Evolutionary conservation across 805 yeast genomes (phyloP).

Genomic region (Saccharomycopsis oosterbeekiorum): DNA sequence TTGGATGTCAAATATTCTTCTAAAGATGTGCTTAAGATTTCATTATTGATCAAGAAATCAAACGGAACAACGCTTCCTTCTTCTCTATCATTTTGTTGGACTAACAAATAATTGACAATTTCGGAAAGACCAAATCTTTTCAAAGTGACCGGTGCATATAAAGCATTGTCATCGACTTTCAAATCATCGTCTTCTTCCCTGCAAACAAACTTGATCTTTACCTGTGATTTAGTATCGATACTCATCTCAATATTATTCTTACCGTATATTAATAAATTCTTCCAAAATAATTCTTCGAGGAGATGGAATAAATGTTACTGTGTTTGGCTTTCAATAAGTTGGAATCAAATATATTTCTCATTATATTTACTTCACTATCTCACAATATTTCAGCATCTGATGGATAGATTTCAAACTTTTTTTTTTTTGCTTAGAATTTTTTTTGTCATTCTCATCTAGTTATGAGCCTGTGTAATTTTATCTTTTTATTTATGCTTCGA

Average conservation of each 20-base stretch:
- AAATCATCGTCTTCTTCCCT: constrained; percentile 69
- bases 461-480: background rate
- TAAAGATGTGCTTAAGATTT: constrained; percentile 64
- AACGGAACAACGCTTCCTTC: constrained; percentile 67
- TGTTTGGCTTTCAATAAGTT: too few relatives aligned
- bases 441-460: background rate
- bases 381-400: background rate
- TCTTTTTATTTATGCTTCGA: background rate
- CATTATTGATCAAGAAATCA: constrained; percentile 85
- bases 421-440: background rate
- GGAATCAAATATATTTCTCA: background rate
- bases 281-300: background rate
- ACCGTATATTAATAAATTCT: background rate
- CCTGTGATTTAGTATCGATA: constrained; percentile 40
- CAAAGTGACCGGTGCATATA: constrained; percentile 76
- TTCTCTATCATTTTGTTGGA: constrained; percentile 27
- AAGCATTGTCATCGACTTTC: constrained; percentile 69
- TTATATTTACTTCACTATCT: background rate
- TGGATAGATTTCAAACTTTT: background rate
- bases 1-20: constrained; percentile 67
- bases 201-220: constrained; percentile 76
- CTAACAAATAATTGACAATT: constrained; percentile 82
- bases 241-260: background rate
- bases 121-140: constrained; percentile 91
- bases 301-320: background rate